A percentile compares a stretch with the other conserved stretches of the same genome.
phyloP scores from a whole-genome alignment of 2,329 filamentous ascomycete species.

The Fusarium floridanum region DNA sequence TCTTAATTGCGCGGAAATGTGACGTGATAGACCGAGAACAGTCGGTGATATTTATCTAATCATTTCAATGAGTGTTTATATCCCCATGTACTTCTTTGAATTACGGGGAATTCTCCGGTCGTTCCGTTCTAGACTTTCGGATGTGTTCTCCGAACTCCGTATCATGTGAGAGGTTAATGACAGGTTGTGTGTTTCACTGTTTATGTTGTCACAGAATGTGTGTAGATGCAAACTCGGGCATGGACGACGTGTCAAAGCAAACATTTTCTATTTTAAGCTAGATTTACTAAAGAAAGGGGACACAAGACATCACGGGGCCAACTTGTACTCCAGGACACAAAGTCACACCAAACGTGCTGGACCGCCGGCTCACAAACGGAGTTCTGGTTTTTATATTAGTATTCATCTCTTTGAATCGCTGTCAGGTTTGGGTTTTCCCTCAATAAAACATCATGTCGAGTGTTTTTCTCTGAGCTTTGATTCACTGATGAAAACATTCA shows the following conservation, averaged over 20 bases:
- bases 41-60: background rate
- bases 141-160: background rate
- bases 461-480: no score
- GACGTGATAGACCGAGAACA: background rate
- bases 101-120: background rate
- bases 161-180: background rate
- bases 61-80: background rate
- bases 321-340: background rate
- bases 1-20: background rate
- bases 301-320: background rate
- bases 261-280: background rate
- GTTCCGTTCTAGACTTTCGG: background rate
- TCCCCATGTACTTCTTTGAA: background rate
- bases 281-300: no score
- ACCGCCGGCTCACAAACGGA: background rate
- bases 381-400: background rate
- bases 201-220: no score
- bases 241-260: background rate
- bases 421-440: fast-evolving
- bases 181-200: background rate
- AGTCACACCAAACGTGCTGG: background rate
- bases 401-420: background rate
- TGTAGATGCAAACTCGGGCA: background rate
- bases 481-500: background rate
- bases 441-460: background rate